Base-by-base conservation (phyloP, 2,329 filamentous ascomycete genomes). In the Sclerotinia minor region DNA sequence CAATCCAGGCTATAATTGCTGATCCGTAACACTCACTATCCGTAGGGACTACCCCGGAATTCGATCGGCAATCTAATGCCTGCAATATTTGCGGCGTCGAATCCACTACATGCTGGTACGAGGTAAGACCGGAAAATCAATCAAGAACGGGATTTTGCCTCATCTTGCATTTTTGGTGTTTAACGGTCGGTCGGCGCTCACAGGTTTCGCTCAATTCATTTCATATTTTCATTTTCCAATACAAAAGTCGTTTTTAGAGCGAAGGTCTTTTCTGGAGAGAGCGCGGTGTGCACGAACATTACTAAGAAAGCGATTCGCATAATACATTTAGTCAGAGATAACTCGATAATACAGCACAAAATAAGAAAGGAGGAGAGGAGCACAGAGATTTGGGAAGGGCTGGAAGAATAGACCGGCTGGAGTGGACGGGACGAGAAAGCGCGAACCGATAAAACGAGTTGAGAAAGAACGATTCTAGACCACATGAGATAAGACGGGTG, bases 141-240 rank as follows among this genome's bases (percentile, higher is more conserved):
- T 38, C 21, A 24, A 50, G n/a, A 61, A 50, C 59, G 59, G 45
- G 29, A 61, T 19, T 61, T 38, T 50, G 29, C 59, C 19, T 41
- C 59, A 61, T 61, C 59, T 61, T 50, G 59, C 45, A 61, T 50
- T 49, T 49, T 38, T 38, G 59, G 59, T 61, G 59, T 61, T 50
- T 29, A 41, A 61, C 26, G 26, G 44, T 45, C 29, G 29, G 29
- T 55, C 45, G 58, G 29, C 58, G 29, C 32, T 57, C 54, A 38
- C 35, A 38, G 54, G 54, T 24, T 38, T n/a, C 32, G n/a, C 35
- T 32, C n/a, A 41, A 41, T 41, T 38, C 9, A 17, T 57, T 57
- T 57, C 7, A 38, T 38, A n/a, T 24, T 57, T 57, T 24, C 21
- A 38, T 57, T 17, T 35, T 21, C 32, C 8, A 57, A 24, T 35